Evolutionary conservation across 768 basidiomycete species (phyloP), one percentile per base, ranked within the genome.

Genomic region (Mycena venus): DNA sequence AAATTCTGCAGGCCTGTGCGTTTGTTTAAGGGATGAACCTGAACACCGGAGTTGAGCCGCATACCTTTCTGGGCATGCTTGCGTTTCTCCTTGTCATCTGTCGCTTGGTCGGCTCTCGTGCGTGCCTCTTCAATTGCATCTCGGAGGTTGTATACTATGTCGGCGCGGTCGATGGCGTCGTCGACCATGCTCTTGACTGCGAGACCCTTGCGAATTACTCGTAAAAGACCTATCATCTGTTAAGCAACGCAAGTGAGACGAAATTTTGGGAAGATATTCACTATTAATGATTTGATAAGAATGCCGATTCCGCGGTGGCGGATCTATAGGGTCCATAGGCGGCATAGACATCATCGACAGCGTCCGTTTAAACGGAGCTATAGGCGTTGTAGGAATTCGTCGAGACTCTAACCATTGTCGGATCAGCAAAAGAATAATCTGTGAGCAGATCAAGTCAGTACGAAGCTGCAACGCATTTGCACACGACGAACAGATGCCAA

Each of bases 201-300:
- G 25, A 94, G 90, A 0, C 98, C 97, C 80, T 93, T 94, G 56
- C 96, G 91, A 61, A 98, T 90, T 19, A 99, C 95, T 42, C 96
- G 91, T 32, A 98, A 87, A 10, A 96, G 86, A 84, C 94, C 95
- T 96, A 19, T 70, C 6, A 73, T 23, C 21, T 17, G 6, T 49
- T 56, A 11, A 60, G 65, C n/a, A 17, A 32, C 29, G 27, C 4
- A 36, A 5, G 42, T 11, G 9, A 5, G 12, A 9, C 25, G 19
- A 31, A 32, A 47, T 29, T 6, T n/a, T n/a, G n/a, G n/a, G n/a
- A 47, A 34, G 27, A 3, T 19, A 80, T 91, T 70, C 82, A 95
- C 96, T 98, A 80, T 98, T 97, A 82, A 99, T 96, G 42, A 96
- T 88, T 79, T 94, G 92, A 81, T 96, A 97, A 0, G 95, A 96